Evolutionary conservation across 2,329 filamentous ascomycete species (phyloP).

Genomic region (Monosporascus ibericus): DNA sequence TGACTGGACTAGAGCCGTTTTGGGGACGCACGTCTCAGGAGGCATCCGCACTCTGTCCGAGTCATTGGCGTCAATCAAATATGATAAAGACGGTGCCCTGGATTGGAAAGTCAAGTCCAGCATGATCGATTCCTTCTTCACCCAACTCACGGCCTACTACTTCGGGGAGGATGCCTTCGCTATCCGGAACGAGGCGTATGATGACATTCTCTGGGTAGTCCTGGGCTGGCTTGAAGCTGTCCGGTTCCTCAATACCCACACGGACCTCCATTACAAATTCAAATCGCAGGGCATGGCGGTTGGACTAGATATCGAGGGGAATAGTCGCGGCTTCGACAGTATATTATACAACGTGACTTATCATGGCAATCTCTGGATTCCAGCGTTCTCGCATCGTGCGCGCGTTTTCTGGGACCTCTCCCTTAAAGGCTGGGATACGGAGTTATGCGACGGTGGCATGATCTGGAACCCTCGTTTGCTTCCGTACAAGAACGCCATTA

Average conservation of each 20-base stretch:
- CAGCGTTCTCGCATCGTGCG: slow-evolving; percentile 75
- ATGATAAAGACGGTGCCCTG: slow-evolving; percentile 24
- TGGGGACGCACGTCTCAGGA: slow-evolving; percentile 72
- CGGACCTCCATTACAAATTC: slow-evolving; percentile 50
- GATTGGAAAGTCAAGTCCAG: slow-evolving; percentile 59
- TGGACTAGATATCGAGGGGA: slow-evolving; percentile 13
- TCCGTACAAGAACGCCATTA: slow-evolving; percentile 95
- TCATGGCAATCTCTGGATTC: slow-evolving; percentile 71
- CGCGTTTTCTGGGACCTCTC: slow-evolving; percentile 82
- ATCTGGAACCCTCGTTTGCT: slow-evolving; percentile 74
- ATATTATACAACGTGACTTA: slow-evolving; percentile 47
- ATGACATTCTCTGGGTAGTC: slow-evolving; percentile 95
- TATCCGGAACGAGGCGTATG: slow-evolving; percentile 71
- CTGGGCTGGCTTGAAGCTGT: slow-evolving; percentile 83
- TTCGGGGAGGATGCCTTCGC: slow-evolving; percentile 77
- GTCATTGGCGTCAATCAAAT: slow-evolving; percentile 38
- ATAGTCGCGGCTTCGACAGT: slow-evolving; percentile 15
- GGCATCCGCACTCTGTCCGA: slow-evolving; percentile 65
- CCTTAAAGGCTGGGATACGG: slow-evolving; percentile 71
- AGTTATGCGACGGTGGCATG: slow-evolving; percentile 82
- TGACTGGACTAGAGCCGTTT: slow-evolving; percentile 88
- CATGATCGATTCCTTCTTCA: slow-evolving; percentile 76
- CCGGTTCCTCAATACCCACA: slow-evolving; percentile 69
- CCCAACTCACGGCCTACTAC: slow-evolving; percentile 70
- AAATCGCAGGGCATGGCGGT: background rate